Evolutionary conservation across 495 filamentous ascomycete species (phyloP).

Genomic region (Rhizodiscina lignyota): DNA sequence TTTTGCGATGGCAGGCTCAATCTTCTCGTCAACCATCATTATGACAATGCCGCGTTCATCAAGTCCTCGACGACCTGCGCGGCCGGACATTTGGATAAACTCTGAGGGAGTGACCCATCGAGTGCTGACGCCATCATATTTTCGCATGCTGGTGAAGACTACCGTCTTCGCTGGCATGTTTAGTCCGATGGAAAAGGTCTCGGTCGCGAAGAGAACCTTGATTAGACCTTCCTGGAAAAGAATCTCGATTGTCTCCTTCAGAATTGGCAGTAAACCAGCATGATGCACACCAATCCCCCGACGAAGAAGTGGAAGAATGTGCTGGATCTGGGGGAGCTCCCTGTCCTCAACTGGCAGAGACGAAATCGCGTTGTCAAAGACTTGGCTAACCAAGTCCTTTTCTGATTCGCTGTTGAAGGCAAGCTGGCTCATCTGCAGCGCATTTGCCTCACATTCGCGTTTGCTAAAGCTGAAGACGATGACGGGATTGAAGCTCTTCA

Average conservation of each 20-base stretch:
- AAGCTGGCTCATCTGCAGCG: constrained; percentile 65
- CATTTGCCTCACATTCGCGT: constrained; percentile 77
- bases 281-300: constrained; percentile 96
- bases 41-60: constrained; percentile 98
- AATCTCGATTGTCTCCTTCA: constrained; percentile 98
- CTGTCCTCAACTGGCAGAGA: constrained; percentile 84
- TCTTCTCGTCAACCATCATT: constrained; percentile 95
- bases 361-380: constrained; percentile 80
- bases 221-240: constrained; percentile 96
- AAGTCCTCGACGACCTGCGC: constrained; percentile 88
- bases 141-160: constrained; percentile 89
- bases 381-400: constrained; percentile 84
- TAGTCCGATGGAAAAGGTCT: constrained; percentile 95
- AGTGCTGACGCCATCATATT: constrained; percentile 72
- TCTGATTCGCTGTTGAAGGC: constrained; percentile 98
- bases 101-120: constrained; percentile 89
- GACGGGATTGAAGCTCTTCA: constrained; percentile 87
- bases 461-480: constrained; percentile 99
- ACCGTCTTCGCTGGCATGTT: constrained; percentile 99
- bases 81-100: constrained; percentile 96
- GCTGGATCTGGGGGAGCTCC: constrained; percentile 69
- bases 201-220: constrained; percentile 93
- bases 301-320: constrained; percentile 76
- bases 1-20: constrained; percentile 87
- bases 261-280: constrained; percentile 82